Percentiles rank a stretch among this genome's conserved stretches.
Conservation (phyloP, 208 protist species). For the Tritrichomonas foetus region DNA sequence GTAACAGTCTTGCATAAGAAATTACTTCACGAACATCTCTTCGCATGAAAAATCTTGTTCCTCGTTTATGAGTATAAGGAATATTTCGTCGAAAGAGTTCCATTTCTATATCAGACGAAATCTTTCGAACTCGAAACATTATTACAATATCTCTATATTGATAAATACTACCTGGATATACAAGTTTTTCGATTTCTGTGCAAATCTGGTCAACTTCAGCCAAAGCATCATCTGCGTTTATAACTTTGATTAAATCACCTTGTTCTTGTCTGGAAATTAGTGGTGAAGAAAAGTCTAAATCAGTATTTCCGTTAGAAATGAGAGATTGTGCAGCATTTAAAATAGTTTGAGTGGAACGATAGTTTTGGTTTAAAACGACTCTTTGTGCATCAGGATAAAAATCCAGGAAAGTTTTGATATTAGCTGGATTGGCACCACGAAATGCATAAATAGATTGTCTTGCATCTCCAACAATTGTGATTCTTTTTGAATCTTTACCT, state of each 20-base stretch:
- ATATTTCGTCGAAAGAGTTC: conserved; percentile 27
- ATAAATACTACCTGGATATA: neutral
- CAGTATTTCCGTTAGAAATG: neutral
- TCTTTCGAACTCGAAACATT: neutral
- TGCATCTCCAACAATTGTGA: conserved; percentile 34
- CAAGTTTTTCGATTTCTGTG: conserved; percentile 35
- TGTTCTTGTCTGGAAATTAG: neutral
- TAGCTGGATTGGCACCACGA: neutral
- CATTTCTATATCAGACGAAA: neutral
- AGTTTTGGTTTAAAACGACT: neutral
- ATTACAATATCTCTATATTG: conserved; percentile 27
- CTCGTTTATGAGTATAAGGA: conserved; percentile 10
- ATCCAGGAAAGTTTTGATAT: neutral
- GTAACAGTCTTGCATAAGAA: neutral
- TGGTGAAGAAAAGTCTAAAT: neutral
- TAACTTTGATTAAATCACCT: neutral
- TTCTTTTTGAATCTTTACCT: neutral
- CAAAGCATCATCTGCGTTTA: neutral
- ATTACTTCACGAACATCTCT: neutral
- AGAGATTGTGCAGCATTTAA: neutral
- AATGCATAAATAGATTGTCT: conserved; percentile 35
- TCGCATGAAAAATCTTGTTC: neutral
- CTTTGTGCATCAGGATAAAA: neutral
- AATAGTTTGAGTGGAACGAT: neutral
- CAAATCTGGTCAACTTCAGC: neutral